Evolutionary conservation across 495 filamentous ascomycete genomes (phyloP), one percentile per base, ranked within the genome.

Genomic region (Podospora bellae-mahoneyi): DNA sequence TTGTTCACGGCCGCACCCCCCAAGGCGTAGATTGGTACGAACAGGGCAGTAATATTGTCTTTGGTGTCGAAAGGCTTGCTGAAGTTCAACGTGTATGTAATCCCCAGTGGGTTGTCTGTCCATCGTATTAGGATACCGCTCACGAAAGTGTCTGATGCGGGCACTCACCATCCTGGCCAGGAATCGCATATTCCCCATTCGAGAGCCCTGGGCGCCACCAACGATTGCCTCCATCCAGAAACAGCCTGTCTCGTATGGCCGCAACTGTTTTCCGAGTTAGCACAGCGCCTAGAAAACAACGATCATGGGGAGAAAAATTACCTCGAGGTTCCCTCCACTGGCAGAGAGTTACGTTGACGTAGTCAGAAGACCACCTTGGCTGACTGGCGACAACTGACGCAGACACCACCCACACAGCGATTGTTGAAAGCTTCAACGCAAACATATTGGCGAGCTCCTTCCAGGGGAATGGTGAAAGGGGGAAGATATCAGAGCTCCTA

Each of bases 211-310:
- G 77, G 44, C 78, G 56, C 80, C 84, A 88, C 69, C 69, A 83
- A 27, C 88, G 65, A 65, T 71, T 59, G 3, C 90, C 90, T 55
- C 90, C 90, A 73, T 92, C 89, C 20, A 92, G 65, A 70, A 89
- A 92, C 28, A 92, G 77, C 2, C 83, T 89, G 71, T 92, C 88
- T 27, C 83, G 85, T 56, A 92, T 80, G 2, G 89, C 76, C 60
- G 85, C 85, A 68, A 83, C 90, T 89, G 18, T 7, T n/a, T 19
- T 61, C 4, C 3, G 1, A 23, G 72, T 81, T 62, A 81, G 72
- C 20, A 48, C 9, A 6, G 39, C 7, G 39, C 18, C 39, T 13
- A 48, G 13, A 48, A 13, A 10, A 3, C 9, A 10, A 18, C 5
- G 44, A 44, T 1, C 7, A 1, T 32, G 30, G 7, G 30, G 3